These are phyloP conservation scores for Juglanconis oblonga DNA, from an alignment of 2,329 filamentous ascomycete species.

Conservation along the genomic window DNA sequence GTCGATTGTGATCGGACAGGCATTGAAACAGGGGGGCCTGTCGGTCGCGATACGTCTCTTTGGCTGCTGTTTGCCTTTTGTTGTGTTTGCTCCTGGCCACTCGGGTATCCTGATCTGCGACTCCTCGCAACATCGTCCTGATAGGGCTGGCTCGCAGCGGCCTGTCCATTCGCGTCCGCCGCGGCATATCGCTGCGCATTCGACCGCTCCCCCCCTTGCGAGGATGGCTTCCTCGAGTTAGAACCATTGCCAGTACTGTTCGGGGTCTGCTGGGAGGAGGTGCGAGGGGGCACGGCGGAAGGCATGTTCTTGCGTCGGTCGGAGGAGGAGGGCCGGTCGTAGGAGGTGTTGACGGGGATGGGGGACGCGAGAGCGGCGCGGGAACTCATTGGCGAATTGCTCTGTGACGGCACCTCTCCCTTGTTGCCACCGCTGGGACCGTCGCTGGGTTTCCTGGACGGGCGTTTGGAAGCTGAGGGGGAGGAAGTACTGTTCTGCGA, in stretches of 20 bases:
- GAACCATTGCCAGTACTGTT: constrained; percentile 32
- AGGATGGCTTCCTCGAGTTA: constrained; percentile 42
- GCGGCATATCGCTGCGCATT: constrained; percentile 18
- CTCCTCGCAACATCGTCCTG: constrained; percentile 36
- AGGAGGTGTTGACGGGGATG: constrained; percentile 34
- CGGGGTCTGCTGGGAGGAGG: constrained; percentile 61
- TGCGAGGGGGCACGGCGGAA: constrained; percentile 77
- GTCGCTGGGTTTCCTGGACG: constrained; percentile 33
- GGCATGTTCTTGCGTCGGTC: constrained; percentile 60
- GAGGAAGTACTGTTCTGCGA: constrained; percentile 46
- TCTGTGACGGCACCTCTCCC: constrained; percentile 25
- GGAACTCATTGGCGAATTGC: constrained; percentile 45
- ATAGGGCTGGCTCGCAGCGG: constrained; percentile 27
- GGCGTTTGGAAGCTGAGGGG: constrained; percentile 49
- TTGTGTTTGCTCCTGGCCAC: constrained; percentile 35
- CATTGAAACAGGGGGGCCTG: constrained; percentile 34
- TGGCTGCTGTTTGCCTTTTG: constrained; percentile 35
- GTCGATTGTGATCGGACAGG: constrained; percentile 43
- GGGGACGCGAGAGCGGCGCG: constrained; percentile 43
- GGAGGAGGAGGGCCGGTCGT: constrained; percentile 41
- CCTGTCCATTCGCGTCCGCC: constrained; percentile 33
- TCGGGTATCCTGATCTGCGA: constrained; percentile 34
- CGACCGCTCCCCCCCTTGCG: constrained; percentile 12
- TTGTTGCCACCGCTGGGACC: constrained; percentile 12
- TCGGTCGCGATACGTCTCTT: constrained; percentile 34